Conservation (phyloP, 2,329 filamentous ascomycete genomes). For the Mariannaea sp. region DNA sequence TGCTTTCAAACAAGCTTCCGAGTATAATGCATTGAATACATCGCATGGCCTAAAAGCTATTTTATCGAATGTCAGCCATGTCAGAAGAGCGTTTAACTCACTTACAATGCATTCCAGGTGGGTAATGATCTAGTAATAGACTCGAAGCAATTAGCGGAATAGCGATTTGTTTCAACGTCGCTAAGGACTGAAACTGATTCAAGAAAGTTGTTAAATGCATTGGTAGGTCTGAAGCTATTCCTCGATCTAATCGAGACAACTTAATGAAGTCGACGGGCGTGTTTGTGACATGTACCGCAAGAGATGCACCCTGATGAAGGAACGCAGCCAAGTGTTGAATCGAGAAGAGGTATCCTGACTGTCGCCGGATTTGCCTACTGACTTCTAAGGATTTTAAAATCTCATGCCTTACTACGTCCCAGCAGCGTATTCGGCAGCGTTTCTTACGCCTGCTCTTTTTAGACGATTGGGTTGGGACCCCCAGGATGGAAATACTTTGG, state of each 20-base stretch:
- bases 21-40: conserved; percentile 16
- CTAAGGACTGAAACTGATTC: conserved; percentile 6
- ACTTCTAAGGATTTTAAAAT: conserved; percentile 14
- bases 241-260: conserved; percentile 13
- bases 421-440: conserved; percentile 5
- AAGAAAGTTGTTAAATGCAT: conserved; percentile 20
- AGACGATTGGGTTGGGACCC: conserved; percentile 9
- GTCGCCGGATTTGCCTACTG: conserved; percentile 16
- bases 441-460: conserved; percentile 5
- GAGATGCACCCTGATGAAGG: conserved; percentile 9
- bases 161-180: conserved; percentile 14
- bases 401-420: conserved; percentile 15
- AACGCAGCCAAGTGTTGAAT: conserved; percentile 17
- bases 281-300: neutral
- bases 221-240: conserved; percentile 12
- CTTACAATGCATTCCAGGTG: conserved; percentile 27
- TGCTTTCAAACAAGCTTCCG: conserved; percentile 9
- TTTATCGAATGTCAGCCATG: neutral
- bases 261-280: conserved; percentile 22
- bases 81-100: neutral
- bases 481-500: conserved; percentile 6
- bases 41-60: conserved; percentile 13
- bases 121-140: conserved; percentile 25
- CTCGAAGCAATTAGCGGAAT: conserved; percentile 25
- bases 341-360: conserved; percentile 12